Percentiles rank a stretch among this genome's conserved stretches.
Evolutionary conservation across 768 basidiomycete genomes (phyloP).

Genomic region (Pisolithus marmoratus): DNA sequence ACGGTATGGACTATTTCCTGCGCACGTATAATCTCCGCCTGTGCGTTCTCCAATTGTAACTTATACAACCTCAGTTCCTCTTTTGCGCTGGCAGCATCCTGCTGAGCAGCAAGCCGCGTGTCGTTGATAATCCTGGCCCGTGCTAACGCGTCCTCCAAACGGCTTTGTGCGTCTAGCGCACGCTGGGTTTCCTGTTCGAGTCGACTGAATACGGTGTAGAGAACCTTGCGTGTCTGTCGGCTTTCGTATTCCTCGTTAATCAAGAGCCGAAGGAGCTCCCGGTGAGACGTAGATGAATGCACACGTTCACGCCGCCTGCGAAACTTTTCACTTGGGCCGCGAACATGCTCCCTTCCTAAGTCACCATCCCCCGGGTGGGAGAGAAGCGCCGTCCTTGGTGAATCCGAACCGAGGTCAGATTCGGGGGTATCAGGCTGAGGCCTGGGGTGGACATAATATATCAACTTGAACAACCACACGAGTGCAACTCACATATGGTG

Average conservation of each 20-base stretch:
- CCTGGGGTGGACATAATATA: too few species aligned
- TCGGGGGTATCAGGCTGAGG: conserved; percentile 12
- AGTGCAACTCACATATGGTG: conserved; percentile 18
- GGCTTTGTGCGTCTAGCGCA: conserved; percentile 30
- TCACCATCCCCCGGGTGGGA: conserved; percentile 16
- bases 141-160: conserved; percentile 26
- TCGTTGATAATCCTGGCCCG: conserved; percentile 28
- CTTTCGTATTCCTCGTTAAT: conserved; percentile 38
- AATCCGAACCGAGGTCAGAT: conserved; percentile 22
- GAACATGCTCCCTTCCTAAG: conserved; percentile 6
- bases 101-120: conserved; percentile 23
- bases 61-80: conserved; percentile 55
- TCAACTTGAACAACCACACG: not conserved
- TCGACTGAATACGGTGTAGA: conserved; percentile 33
- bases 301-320: conserved; percentile 30
- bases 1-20: conserved; percentile 46
- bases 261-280: conserved; percentile 29
- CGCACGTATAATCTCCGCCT: conserved; percentile 52
- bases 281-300: conserved; percentile 24
- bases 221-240: conserved; percentile 32
- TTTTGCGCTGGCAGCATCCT: conserved; percentile 27
- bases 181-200: conserved; percentile 33
- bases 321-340: conserved; percentile 29
- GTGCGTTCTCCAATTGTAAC: conserved; percentile 51
- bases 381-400: conserved; percentile 24